These are phyloP conservation scores for Cystobasidium onofrii DNA, from an alignment of 768 basidiomycete genomes.

Conservation along the genomic window DNA sequence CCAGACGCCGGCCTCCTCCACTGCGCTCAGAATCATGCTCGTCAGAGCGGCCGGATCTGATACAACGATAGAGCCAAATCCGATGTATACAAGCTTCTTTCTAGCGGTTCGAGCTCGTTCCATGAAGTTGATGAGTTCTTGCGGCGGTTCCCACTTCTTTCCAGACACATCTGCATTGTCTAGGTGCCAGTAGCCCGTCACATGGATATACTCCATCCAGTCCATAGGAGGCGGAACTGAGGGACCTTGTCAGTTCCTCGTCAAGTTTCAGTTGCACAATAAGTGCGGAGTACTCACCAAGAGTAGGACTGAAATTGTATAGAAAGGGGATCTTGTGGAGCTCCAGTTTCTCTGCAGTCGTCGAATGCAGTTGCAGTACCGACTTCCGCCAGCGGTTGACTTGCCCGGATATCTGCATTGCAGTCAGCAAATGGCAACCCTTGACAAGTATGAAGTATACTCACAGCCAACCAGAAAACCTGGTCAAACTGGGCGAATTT, in stretches of 20 bases:
- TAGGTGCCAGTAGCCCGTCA: constrained; percentile 96
- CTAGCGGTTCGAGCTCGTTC: constrained; percentile 61
- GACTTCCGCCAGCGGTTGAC: constrained; percentile 89
- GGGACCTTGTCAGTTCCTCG: constrained; percentile 35
- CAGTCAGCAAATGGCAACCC: neutral
- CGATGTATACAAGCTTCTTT: constrained; percentile 93
- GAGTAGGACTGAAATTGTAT: constrained; percentile 72
- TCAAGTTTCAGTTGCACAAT: too few species aligned
- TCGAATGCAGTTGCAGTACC: constrained; percentile 63
- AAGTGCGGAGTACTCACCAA: constrained; percentile 19
- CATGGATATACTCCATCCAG: constrained; percentile 98
- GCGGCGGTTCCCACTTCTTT: constrained; percentile 75
- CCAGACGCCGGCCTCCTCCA: constrained; percentile 73
- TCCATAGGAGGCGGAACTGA: constrained; percentile 88
- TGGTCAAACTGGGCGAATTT: constrained; percentile 80
- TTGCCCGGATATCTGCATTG: constrained; percentile 62
- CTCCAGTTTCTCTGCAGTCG: constrained; percentile 88
- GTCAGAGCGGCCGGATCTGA: constrained; percentile 91
- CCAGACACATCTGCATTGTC: constrained; percentile 80
- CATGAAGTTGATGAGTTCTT: constrained; percentile 72
- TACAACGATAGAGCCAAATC: constrained; percentile 94
- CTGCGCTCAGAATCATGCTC: constrained; percentile 76
- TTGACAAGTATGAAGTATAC: neutral
- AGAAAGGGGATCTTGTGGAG: constrained; percentile 95
- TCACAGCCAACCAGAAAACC: constrained; percentile 79